Evolutionary conservation across 2,329 filamentous ascomycete species (phyloP), one percentile per base, ranked within the genome.

Genomic region (Botryotinia narcissicola): DNA sequence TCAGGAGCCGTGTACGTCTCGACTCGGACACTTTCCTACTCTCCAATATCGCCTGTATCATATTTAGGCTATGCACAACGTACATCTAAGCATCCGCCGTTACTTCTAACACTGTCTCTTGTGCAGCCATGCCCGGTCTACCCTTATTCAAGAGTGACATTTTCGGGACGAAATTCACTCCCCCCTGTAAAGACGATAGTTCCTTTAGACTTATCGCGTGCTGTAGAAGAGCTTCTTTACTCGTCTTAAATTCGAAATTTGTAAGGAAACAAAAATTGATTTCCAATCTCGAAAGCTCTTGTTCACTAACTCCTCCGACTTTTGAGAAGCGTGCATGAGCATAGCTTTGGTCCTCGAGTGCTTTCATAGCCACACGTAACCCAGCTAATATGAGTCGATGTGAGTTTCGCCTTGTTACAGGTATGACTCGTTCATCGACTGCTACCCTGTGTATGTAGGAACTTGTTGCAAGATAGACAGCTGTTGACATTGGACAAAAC

Each of bases 401-500:
- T 75, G 93, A 92, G 75, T 97, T 98, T 73, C 93, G 89, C 73
- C 88, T 87, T 4, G 94, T 97, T 12, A 97, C 92, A 0, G 91
- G 90, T 35, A 98, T 91, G 37, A 92, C 88, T 77, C 89, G 89
- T 80, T 97, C 93, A 62, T 91, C 87, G 20, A 95, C 90, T 0
- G 92, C 92, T 60, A 98, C 86, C 37, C 92, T 90, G 80, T 95
- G 91, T 77, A 98, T 95, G 83, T 97, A 98, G 14, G 92, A 86
- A 64, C 93, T 94, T 7, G 95, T 92, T 1, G 95, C 94, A 40
- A 99, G 90, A 83, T 97, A 98, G 16, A 98, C 95, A 37, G 92
- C 95, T 0, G 95, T 94, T 75, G 93, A 97, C 89, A 97, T 94
- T 5, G 96, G 95, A 80, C 95, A 98, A 84, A 92, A 98, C 73